Evolutionary conservation across 176 grass and related monocot species (phyloP), one percentile per base, ranked within the genome.

Genomic region (Zoysia pacifica): DNA sequence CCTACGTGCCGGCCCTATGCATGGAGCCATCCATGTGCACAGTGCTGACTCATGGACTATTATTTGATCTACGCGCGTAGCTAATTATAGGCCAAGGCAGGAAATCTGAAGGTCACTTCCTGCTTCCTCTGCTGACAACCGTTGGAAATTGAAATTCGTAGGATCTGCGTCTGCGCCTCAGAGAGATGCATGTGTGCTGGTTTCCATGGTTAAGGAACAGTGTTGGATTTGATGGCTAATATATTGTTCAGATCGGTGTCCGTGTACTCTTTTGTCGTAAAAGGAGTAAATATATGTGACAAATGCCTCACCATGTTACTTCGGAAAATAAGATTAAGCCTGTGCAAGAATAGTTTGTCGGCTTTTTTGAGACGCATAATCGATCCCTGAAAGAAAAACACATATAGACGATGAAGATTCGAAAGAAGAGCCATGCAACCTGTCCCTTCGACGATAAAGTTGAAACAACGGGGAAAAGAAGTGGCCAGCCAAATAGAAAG

Each of bases 401-500:
- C 28, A 28, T 28, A 28, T 28, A 28, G 28, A 28, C 13, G 61
- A 48, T 19, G 52, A 49, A 15, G 51, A 64, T 18, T 54, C 15
- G 48, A 72, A 70, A n/a, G 11, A 43, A 39, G 18, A 71, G 44
- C 41, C 77, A 46, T 67, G 75, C 35, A 82, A 73, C 68, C 64
- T 70, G 70, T 56, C 58, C 81, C 63, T 84, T 58, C 4, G 10
- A 52, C 0, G 14, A 45, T 45, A 6, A 45, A 62, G 76, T 19
- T 74, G 83, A 72, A 66, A 15, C 77, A 49, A 49, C 7, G 15
- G 44, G 44, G 5, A 3, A 4, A 19, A 20, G 42, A 59, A 67
- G 40, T 75, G 42, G 48, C 9, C 56, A 78, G 67, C 74, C 80
- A 74, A 83, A 83, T 61, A 82, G 73, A 85, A 73, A 28, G 28